Percentiles rank a stretch among this genome's conserved stretches.
These are phyloP conservation scores for Geranium rotundifolium DNA, from an alignment of 345 rosid species.

Conservation along the genomic window DNA sequence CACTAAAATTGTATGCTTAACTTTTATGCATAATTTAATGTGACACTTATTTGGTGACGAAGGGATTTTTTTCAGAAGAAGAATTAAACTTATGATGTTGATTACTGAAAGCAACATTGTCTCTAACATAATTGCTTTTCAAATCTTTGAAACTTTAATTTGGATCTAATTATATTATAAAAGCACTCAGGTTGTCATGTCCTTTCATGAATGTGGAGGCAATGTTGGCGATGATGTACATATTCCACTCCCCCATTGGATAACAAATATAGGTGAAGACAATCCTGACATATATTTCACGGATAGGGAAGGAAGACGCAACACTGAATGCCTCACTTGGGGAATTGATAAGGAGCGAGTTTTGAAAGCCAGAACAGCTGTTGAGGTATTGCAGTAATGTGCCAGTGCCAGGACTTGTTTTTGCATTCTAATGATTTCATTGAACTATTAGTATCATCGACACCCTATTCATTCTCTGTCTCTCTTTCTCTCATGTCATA, in stretches of 20 bases:
- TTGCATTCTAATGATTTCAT: neutral
- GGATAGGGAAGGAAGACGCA: slow-evolving; percentile 91
- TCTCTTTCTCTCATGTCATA: too few species aligned
- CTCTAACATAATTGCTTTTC: slow-evolving; percentile 12
- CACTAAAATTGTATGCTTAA: too few species aligned
- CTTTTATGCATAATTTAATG: too few species aligned
- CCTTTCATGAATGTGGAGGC: slow-evolving; percentile 98
- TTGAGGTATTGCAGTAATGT: slow-evolving; percentile 48
- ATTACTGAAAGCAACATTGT: too few species aligned
- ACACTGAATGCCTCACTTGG: slow-evolving; percentile 97
- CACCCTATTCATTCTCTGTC: too few species aligned
- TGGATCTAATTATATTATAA: slow-evolving; percentile 4
- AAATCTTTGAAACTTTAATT: neutral
- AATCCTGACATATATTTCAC: slow-evolving; percentile 93
- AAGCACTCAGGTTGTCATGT: slow-evolving; percentile 74
- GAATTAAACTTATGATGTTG: too few species aligned
- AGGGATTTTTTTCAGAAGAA: too few species aligned
- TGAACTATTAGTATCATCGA: neutral
- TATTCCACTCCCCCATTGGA: slow-evolving; percentile 96
- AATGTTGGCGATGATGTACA: slow-evolving; percentile 97
- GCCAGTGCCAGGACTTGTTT: slow-evolving; percentile 1
- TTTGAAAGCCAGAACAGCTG: slow-evolving; percentile 83
- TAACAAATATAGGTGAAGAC: slow-evolving; percentile 83
- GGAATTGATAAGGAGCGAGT: slow-evolving; percentile 92
- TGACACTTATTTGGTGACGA: too few species aligned